Evolutionary conservation across 148 eudicot species (phyloP).

Genomic region (Cornus suecica): DNA sequence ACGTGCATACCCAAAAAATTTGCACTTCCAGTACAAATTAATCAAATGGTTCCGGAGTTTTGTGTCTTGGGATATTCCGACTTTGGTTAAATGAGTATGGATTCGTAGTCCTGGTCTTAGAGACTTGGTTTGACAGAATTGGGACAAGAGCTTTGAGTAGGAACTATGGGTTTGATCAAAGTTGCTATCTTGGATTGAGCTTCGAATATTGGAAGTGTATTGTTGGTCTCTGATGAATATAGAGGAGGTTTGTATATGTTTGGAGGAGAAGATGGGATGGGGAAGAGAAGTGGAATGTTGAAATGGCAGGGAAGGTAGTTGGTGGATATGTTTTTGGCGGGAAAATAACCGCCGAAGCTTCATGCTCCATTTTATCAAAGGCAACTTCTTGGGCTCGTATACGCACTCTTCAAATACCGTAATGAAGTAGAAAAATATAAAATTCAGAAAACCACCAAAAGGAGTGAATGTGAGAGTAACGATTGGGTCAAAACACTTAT

Average conservation of each 20-base stretch:
- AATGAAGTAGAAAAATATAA: too few species aligned
- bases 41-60: constrained; percentile 43
- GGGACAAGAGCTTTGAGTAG: constrained; percentile 23
- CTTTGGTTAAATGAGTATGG: constrained; percentile 55
- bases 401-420: not conserved
- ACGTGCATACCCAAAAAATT: constrained; percentile 47
- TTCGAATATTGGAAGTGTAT: not conserved
- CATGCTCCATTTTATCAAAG: constrained; percentile 29
- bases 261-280: not conserved
- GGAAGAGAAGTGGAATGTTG: constrained; percentile 10
- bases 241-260: constrained; percentile 17
- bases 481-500: too few species aligned
- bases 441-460: too few species aligned
- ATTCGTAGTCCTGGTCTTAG: constrained; percentile 43
- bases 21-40: constrained; percentile 54
- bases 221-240: constrained; percentile 14
- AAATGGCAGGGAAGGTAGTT: constrained; percentile 30
- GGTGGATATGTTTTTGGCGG: constrained; percentile 26
- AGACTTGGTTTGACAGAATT: not conserved
- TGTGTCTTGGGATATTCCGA: constrained; percentile 23
- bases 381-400: not conserved
- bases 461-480: too few species aligned
- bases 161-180: constrained; percentile 20
- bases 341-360: constrained; percentile 29
- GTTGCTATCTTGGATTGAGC: constrained; percentile 9